phyloP scores from a whole-genome alignment of 228 moss, liverwort and hornwort species.

The Sphagnum fallax region DNA sequence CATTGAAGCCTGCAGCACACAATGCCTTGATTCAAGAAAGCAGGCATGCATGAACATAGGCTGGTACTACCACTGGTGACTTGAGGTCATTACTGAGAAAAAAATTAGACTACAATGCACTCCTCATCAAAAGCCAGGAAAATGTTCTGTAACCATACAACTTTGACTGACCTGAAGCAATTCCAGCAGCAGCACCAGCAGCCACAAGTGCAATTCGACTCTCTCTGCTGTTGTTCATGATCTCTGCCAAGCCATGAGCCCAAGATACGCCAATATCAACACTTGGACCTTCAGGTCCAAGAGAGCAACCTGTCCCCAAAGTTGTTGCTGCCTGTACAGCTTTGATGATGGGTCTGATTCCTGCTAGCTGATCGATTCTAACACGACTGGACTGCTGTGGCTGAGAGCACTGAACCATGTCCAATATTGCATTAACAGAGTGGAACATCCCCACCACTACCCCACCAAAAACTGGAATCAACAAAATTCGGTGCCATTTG shows the following conservation, averaged over 20 bases:
- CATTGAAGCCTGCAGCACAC: slow-evolving; percentile 72
- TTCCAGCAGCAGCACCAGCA: slow-evolving; percentile 95
- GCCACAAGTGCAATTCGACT: slow-evolving; percentile 91
- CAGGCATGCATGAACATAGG: no score
- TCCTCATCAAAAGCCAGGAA: no score
- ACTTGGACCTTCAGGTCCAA: slow-evolving; percentile 96
- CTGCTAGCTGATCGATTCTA: slow-evolving; percentile 64
- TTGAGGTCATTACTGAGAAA: no score
- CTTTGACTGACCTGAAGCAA: slow-evolving; percentile 66
- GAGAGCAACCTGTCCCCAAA: slow-evolving; percentile 75
- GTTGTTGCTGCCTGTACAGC: slow-evolving; percentile 78
- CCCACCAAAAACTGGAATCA: slow-evolving; percentile 81
- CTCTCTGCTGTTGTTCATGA: slow-evolving; percentile 93
- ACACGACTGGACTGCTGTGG: slow-evolving; percentile 10
- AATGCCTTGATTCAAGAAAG: no score
- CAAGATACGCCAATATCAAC: slow-evolving; percentile 98
- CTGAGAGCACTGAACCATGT: slow-evolving; percentile 45
- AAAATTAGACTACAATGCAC: no score
- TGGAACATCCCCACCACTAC: slow-evolving; percentile 84
- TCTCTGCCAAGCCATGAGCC: slow-evolving; percentile 85
- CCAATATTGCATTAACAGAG: slow-evolving; percentile 50
- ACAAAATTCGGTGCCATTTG: slow-evolving; percentile 73
- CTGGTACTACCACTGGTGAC: no score
- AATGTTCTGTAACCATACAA: no score
- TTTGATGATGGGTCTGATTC: slow-evolving; percentile 57